Base-by-base conservation (phyloP, 441 rosid species). In the Erodium chrysanthum region DNA sequence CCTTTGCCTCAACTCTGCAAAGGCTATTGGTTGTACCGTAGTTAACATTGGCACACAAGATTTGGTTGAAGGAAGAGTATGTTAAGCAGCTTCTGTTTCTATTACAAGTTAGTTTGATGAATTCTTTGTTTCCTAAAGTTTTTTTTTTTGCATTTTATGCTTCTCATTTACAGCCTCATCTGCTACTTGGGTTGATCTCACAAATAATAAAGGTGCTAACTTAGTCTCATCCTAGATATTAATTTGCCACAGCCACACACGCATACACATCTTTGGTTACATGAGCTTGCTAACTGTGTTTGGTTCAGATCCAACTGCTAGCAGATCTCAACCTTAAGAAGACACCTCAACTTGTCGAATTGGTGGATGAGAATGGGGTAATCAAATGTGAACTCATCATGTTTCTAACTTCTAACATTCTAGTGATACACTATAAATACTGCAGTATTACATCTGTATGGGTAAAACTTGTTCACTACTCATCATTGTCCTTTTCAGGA, bases 11-110 rank as follows among this genome's bases (percentile, higher is more conserved):
- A 87, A 87, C 83, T 87, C 92, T 44, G 92, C 92, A 3, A 87
- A 83, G 81, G 90, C 92, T 54, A 85, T 87, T 81, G 92, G 92
- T 74, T 87, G 90, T 68, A 87, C 90, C 0, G 88, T 87, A 64
- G 92, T 87, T 63, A 87, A 87, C 61, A 85, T 85, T 73, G 90
- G 92, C 70, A 75, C 85, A 4, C 88, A 87, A 68, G 93, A 85
- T 76, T 73, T 87, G 46, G 76, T 87, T 69, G 88, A 87, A 81
- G 93, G 86, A 81, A 84, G 90, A 69, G 93, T 87, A 77, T 63
- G 87, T 40, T 65, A 31, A 60, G 75, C 69, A 63, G 44, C 70
- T 66, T 74, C 42, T 64, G 54, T 66, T 69, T 65, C 50, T 21
- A 35, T 2, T 72, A 20, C 14, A 35, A 33, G 68, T 48, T 74